A percentile compares a stretch with the other conserved stretches of the same genome.
phyloP scores from a whole-genome alignment of 2,329 filamentous ascomycete genomes.

The Botryotinia calthae region DNA sequence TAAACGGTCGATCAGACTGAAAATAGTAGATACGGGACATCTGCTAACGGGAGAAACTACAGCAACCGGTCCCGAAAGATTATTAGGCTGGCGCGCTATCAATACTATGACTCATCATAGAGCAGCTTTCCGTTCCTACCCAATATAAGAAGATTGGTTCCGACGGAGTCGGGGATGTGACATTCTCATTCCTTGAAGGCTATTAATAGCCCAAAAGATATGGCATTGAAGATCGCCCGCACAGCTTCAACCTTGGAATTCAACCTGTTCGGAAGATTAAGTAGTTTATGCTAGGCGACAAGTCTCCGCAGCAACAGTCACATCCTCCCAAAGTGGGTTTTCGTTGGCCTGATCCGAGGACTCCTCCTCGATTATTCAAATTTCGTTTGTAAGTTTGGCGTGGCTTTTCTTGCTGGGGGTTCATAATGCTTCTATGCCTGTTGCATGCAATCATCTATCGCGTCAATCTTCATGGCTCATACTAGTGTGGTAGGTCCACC shows the following conservation, averaged over 20 bases:
- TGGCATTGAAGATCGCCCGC: neutral
- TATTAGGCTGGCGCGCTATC: neutral
- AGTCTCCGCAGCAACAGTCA: too few relatives aligned
- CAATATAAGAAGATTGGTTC: neutral
- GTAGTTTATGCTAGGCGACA: neutral
- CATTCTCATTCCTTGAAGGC: neutral
- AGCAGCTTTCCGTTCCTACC: neutral
- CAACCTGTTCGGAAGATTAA: too few relatives aligned
- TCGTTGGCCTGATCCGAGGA: too few relatives aligned
- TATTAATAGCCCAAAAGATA: neutral
- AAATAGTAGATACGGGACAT: neutral
- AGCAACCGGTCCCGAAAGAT: neutral
- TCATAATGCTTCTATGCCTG: neutral
- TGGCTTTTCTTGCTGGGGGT: neutral
- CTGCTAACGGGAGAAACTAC: neutral
- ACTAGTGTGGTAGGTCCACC: neutral
- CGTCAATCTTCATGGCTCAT: neutral
- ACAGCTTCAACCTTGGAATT: neutral
- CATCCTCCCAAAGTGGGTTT: neutral
- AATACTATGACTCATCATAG: neutral
- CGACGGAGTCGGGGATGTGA: neutral
- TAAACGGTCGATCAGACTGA: neutral
- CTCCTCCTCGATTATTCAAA: too few relatives aligned
- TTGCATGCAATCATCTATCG: neutral
- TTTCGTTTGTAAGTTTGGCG: neutral